Base-by-base conservation (phyloP, 768 basidiomycete genomes). In the Tricholoma saponaceum region DNA sequence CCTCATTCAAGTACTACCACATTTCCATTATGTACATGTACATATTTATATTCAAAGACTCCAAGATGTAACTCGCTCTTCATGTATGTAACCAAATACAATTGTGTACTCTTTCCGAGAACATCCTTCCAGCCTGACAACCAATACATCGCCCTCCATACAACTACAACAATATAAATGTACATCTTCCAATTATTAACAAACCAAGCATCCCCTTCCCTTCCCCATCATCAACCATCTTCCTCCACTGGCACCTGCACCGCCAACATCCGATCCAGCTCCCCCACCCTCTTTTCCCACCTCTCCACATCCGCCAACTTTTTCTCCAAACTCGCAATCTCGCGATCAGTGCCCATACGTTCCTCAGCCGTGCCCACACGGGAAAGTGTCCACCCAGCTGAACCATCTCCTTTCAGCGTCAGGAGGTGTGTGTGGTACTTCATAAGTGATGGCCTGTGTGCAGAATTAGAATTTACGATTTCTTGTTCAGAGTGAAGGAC, bases 341-440 rank as follows among this genome's bases (percentile, higher is more conserved):
- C 92, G 32, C 83, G 76, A 57, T 90, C 85, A 46, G 92, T 78
- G 55, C 84, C 87, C 81, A 89, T 77, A 14, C 83, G 78, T 74
- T 89, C 88, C 70, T 87, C 87, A 1, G 79, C 83, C 2, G 87
- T 87, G 10, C 89, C 87, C 33, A 94, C 82, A 7, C 81, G 81
- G 3, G 82, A 76, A 4, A 92, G 79, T 28, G 83, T 84, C 90
- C 91, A 94, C 54, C 77, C 70, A 1, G 86, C 87, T 0, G 84
- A 79, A 1, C 80, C 81, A 50, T 90, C 89, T 7, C 93, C 92
- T 6, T 78, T 73, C 13, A 98, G 76, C 0, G 90, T 90, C 16
- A 98, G 79, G 25, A 96, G 79, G 50, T 90, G 88, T 3, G 84
- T 90, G 70, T 98, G 96, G 68, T 97, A 95, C 68, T 90, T 94